phyloP scores from a whole-genome alignment of 169 alveolate genomes.

The Neospora caninum region DNA sequence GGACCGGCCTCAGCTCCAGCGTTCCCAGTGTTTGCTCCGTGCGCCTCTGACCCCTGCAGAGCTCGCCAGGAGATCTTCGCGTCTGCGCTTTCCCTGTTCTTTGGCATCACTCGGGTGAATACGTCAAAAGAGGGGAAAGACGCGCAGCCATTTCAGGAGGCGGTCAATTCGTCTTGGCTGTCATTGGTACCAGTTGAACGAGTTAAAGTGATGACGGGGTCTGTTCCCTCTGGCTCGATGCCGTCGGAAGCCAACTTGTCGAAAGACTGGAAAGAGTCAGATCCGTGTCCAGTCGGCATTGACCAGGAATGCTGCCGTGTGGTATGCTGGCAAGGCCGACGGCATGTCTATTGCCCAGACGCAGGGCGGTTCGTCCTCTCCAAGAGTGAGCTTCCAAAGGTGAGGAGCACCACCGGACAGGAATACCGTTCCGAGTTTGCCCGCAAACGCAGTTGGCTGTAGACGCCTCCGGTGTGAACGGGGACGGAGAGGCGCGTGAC shows the following conservation, averaged over 20 bases:
- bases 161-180: background rate
- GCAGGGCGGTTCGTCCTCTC: constrained; percentile 27
- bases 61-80: background rate
- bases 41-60: background rate
- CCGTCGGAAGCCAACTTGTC: background rate
- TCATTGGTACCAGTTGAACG: background rate
- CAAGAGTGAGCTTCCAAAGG: constrained; percentile 27
- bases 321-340: constrained; percentile 25
- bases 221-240: background rate
- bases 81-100: background rate
- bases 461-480: too few relatives aligned
- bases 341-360: background rate
- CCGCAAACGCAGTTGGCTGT: too few relatives aligned
- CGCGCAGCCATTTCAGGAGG: too few relatives aligned
- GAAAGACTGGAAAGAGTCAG: background rate
- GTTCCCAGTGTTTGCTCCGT: background rate
- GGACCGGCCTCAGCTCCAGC: background rate
- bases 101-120: background rate
- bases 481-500: too few relatives aligned
- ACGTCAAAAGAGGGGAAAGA: background rate
- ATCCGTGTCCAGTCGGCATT: background rate
- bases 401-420: background rate
- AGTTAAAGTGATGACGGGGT: background rate
- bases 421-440: too few relatives aligned
- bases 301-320: background rate